Percentiles rank a stretch among this genome's conserved stretches.
These are phyloP conservation scores for Phytophthora boehmeriae DNA, from an alignment of 352 stramenopile genomes.

Conservation along the genomic window DNA sequence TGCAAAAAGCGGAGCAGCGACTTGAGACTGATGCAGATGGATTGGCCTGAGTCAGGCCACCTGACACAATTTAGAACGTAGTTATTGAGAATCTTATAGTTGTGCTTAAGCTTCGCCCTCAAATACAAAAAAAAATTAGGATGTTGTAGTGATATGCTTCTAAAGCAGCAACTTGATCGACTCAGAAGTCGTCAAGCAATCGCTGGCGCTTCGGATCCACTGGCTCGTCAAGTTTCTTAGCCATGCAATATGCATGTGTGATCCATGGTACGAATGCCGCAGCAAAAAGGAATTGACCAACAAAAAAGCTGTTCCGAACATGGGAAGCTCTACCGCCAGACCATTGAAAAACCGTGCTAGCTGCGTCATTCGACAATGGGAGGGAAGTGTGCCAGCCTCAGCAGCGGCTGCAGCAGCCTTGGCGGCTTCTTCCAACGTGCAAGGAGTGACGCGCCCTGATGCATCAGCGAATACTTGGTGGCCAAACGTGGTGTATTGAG, in stretches of 20 bases:
- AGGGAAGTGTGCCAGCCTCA: slow-evolving; percentile 27
- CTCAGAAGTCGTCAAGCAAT: slow-evolving; percentile 66
- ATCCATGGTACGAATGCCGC: slow-evolving; percentile 81
- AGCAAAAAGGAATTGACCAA: slow-evolving; percentile 76
- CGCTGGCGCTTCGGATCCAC: slow-evolving; percentile 74
- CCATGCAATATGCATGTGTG: slow-evolving; percentile 73
- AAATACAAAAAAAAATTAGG: background rate
- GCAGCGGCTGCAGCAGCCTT: slow-evolving; percentile 39
- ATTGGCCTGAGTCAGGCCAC: slow-evolving; percentile 24
- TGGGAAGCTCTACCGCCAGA: slow-evolving; percentile 68
- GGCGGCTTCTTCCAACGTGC: slow-evolving; percentile 72
- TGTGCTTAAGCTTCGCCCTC: slow-evolving; percentile 15
- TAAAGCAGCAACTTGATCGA: background rate
- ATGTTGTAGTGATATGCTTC: slow-evolving; percentile 5
- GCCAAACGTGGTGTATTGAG: slow-evolving; percentile 87
- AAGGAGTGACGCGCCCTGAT: slow-evolving; percentile 52
- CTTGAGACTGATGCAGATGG: slow-evolving; percentile 9
- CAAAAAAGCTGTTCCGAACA: slow-evolving; percentile 81
- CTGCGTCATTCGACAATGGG: slow-evolving; percentile 78
- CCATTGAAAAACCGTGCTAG: slow-evolving; percentile 84
- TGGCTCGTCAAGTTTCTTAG: slow-evolving; percentile 60
- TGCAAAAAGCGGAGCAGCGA: slow-evolving; percentile 15
- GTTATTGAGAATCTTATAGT: slow-evolving; percentile 22
- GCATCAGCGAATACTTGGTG: slow-evolving; percentile 72
- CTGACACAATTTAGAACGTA: slow-evolving; percentile 45